A percentile compares a stretch with the other conserved stretches of the same genome.
phyloP scores from a whole-genome alignment of 441 rosid genomes.

The Melastoma candidum region DNA sequence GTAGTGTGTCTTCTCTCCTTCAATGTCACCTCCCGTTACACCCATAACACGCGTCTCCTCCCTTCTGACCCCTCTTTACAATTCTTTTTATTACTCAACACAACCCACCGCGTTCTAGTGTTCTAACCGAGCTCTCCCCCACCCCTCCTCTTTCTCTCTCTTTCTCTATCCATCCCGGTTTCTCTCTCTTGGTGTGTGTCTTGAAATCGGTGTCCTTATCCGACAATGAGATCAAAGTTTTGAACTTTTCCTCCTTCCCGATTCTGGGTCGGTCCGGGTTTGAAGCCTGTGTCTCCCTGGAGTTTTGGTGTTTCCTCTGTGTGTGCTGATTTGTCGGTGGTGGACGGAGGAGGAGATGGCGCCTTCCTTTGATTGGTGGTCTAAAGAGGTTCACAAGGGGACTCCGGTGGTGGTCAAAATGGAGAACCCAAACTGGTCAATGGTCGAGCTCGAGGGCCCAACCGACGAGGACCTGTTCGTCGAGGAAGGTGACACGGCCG shows the following conservation, averaged over 20 bases:
- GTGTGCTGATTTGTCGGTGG: constrained; percentile 2
- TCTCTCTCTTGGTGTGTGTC: constrained; percentile 7
- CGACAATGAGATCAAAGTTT: constrained; percentile 23
- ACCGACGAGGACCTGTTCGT: constrained; percentile 62
- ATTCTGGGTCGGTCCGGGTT: constrained; percentile 4
- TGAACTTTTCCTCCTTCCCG: constrained; percentile 9
- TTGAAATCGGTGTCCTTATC: background rate
- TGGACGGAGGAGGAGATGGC: constrained; percentile 30
- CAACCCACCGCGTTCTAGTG: too few relatives aligned
- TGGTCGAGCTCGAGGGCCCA: constrained; percentile 79
- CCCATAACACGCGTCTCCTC: constrained; percentile 23
- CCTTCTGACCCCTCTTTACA: too few relatives aligned
- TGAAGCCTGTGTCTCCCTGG: too few relatives aligned
- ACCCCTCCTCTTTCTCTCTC: constrained; percentile 8
- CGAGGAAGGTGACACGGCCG: constrained; percentile 2
- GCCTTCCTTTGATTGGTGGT: constrained; percentile 80
- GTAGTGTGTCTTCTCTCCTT: background rate
- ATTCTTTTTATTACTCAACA: too few relatives aligned
- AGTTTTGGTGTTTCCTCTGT: background rate
- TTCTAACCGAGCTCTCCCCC: too few relatives aligned
- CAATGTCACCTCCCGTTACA: constrained; percentile 3
- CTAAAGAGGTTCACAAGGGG: constrained; percentile 56
- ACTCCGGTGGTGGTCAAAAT: constrained; percentile 92
- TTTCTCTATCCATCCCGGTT: constrained; percentile 4
- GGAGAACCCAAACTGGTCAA: constrained; percentile 98